Conservation (phyloP, 2,329 filamentous ascomycete species). For the Clonostachys rhizophaga region DNA sequence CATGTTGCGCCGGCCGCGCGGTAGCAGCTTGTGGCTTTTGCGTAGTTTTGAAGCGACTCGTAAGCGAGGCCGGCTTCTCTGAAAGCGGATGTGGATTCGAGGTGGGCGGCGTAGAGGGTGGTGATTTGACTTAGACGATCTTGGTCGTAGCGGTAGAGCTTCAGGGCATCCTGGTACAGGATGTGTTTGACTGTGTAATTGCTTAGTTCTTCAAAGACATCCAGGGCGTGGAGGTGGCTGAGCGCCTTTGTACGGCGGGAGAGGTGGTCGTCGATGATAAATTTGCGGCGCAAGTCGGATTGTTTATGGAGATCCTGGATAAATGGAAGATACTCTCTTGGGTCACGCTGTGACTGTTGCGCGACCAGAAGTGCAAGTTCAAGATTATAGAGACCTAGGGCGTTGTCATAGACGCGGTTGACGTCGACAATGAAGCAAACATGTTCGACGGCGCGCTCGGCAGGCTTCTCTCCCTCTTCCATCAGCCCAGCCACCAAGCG, state of each 20-base stretch:
- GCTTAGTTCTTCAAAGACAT: conserved; percentile 72
- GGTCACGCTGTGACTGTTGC: conserved; percentile 93
- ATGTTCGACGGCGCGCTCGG: conserved; percentile 88
- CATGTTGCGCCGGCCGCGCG: conserved; percentile 68
- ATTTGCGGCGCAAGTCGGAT: conserved; percentile 65
- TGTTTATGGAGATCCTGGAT: conserved; percentile 81
- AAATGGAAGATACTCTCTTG: conserved; percentile 91
- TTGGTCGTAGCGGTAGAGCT: conserved; percentile 78
- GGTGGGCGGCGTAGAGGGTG: conserved; percentile 71
- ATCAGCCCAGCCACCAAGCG: conserved; percentile 71
- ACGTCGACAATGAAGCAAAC: conserved; percentile 97
- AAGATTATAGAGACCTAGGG: conserved; percentile 86
- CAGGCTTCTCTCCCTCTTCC: conserved; percentile 63
- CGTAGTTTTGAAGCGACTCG: conserved; percentile 75
- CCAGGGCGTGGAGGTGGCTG: conserved; percentile 66
- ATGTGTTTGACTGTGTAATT: conserved; percentile 73
- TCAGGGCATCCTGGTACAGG: conserved; percentile 74
- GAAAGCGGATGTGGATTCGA: conserved; percentile 71
- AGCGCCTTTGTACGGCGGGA: conserved; percentile 74
- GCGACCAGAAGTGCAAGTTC: conserved; percentile 87
- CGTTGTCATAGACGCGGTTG: conserved; percentile 85
- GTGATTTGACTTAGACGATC: conserved; percentile 65
- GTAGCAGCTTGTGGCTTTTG: conserved; percentile 76
- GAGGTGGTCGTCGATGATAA: conserved; percentile 86
- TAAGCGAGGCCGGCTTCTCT: conserved; percentile 88